A percentile compares a stretch with the other conserved stretches of the same genome.
Conservation (phyloP, 768 basidiomycete species). For the Cyclocybe cylindracea region DNA sequence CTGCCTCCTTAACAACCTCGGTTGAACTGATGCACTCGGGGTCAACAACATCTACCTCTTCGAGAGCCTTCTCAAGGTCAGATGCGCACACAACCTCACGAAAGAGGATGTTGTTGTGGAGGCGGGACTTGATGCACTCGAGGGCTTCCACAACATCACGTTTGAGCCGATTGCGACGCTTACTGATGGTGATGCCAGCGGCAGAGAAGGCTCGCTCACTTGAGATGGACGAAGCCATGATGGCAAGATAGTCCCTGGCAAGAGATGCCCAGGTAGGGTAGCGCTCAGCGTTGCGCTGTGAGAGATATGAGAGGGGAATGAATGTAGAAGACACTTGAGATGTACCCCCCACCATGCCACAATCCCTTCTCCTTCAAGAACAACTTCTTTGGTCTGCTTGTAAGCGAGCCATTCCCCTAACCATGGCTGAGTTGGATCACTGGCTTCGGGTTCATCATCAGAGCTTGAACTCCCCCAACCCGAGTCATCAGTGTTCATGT, state of each 20-base stretch:
- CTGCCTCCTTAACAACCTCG: no score
- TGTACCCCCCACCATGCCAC: no score
- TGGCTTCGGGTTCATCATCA: no score
- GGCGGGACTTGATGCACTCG: conserved; percentile 23
- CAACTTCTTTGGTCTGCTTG: no score
- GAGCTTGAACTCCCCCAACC: no score
- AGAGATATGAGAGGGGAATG: neutral
- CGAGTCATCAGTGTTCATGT: no score
- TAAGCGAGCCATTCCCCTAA: no score
- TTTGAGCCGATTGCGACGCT: conserved; percentile 30
- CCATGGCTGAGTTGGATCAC: no score
- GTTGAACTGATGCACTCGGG: conserved; percentile 4
- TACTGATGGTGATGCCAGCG: conserved; percentile 38
- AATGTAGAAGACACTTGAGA: no score
- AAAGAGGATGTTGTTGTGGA: conserved; percentile 23
- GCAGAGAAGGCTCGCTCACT: conserved; percentile 38
- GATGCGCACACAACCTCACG: neutral
- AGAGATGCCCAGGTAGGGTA: conserved; percentile 35
- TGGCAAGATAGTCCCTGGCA: conserved; percentile 33
- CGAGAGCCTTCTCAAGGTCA: conserved; percentile 1
- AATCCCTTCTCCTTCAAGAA: no score
- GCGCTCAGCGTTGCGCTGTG: conserved; percentile 22
- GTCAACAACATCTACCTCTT: neutral
- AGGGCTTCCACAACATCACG: conserved; percentile 35
- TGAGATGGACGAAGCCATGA: no score